phyloP scores from a whole-genome alignment of 2,329 filamentous ascomycete genomes.

The Metarhizium rileyi region DNA sequence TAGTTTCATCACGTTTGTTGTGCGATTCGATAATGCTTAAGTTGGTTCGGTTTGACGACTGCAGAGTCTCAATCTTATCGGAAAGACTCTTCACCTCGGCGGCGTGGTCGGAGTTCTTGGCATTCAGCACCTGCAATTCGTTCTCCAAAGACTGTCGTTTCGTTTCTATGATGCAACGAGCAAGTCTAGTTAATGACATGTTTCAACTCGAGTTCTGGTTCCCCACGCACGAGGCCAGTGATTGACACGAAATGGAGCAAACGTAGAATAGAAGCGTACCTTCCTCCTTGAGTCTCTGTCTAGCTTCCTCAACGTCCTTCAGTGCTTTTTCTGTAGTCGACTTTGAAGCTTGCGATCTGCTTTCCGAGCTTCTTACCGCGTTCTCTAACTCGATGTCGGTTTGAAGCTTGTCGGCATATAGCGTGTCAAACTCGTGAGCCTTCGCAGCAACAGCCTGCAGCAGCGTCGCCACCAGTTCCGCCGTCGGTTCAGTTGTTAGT shows the following conservation, averaged over 20 bases:
- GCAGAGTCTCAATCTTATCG: slow-evolving; percentile 74
- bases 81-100: slow-evolving; percentile 68
- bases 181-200: neutral
- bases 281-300: slow-evolving; percentile 72
- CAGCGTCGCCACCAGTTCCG: slow-evolving; percentile 66
- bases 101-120: slow-evolving; percentile 63
- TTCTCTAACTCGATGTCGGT: slow-evolving; percentile 90
- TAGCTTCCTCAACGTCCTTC: slow-evolving; percentile 72
- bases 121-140: slow-evolving; percentile 69
- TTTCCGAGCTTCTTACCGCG: slow-evolving; percentile 72
- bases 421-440: slow-evolving; percentile 69
- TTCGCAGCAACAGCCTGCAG: slow-evolving; percentile 67
- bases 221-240: neutral
- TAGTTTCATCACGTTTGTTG: slow-evolving; percentile 71
- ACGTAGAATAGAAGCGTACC: slow-evolving; percentile 42
- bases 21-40: slow-evolving; percentile 84
- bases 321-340: slow-evolving; percentile 71
- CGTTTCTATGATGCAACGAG: slow-evolving; percentile 48
- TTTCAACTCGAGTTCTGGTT: neutral
- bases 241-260: slow-evolving; percentile 9
- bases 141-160: slow-evolving; percentile 66
- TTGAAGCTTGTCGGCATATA: slow-evolving; percentile 81
- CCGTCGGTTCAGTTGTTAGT: slow-evolving; percentile 58
- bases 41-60: slow-evolving; percentile 87
- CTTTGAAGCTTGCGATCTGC: slow-evolving; percentile 73